Evolutionary conservation across 2,329 filamentous ascomycete genomes (phyloP).

Genomic region (Zelopaecilomyces penicillatus): DNA sequence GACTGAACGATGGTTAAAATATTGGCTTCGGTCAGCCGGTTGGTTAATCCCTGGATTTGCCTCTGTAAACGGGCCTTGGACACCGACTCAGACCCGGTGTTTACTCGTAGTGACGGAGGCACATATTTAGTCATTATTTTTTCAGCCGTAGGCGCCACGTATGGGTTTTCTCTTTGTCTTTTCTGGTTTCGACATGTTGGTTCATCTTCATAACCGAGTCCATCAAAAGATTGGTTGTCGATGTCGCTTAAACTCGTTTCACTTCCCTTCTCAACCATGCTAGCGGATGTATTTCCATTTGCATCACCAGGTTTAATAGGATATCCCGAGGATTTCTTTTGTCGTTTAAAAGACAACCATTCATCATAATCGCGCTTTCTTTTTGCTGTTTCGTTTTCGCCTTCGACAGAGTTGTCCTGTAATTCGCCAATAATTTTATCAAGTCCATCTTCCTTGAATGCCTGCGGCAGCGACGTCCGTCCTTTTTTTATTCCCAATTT

Average conservation of each 20-base stretch:
- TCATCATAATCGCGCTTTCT: conserved; percentile 48
- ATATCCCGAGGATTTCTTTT: conserved; percentile 24
- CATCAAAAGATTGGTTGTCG: conserved; percentile 29
- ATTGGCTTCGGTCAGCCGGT: conserved; percentile 87
- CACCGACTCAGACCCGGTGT: conserved; percentile 56
- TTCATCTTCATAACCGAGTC: conserved; percentile 28
- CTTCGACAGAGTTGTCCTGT: conserved; percentile 38
- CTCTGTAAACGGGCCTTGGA: conserved; percentile 60
- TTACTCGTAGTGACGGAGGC: conserved; percentile 71
- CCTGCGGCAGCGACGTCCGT: conserved; percentile 63
- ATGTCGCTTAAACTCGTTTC: conserved; percentile 19
- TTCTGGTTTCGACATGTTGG: conserved; percentile 28
- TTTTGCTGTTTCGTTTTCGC: conserved; percentile 51
- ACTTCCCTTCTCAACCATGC: conserved; percentile 9
- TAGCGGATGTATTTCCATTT: too few relatives aligned
- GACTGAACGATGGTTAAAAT: conserved; percentile 75
- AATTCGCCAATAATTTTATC: conserved; percentile 68
- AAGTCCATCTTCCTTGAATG: conserved; percentile 74
- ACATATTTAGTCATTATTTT: conserved; percentile 64
- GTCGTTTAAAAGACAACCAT: conserved; percentile 51
- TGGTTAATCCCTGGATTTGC: conserved; percentile 81
- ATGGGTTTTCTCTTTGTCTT: conserved; percentile 72
- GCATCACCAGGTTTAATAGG: not conserved
- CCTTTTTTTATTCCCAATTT: conserved; percentile 73
- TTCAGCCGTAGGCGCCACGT: conserved; percentile 59